These are phyloP conservation scores for Aspergillus sclerotiicarbonarius DNA, from an alignment of 495 filamentous ascomycete genomes.

Conservation along the genomic window DNA sequence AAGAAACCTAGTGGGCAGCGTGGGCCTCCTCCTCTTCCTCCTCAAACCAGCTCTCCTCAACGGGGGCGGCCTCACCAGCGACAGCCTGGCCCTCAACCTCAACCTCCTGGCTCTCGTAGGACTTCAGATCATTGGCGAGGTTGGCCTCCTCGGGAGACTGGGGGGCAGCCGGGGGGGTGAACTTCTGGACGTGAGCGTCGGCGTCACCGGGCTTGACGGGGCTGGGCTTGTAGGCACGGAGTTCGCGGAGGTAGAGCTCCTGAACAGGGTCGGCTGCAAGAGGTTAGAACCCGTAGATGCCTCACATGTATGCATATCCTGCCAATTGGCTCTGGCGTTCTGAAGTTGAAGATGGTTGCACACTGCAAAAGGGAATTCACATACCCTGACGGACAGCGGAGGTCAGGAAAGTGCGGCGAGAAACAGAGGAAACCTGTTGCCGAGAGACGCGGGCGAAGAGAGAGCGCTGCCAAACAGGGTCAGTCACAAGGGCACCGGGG, in stretches of 20 bases:
- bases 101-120: constrained; percentile 88
- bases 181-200: constrained; percentile 89
- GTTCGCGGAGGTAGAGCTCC: constrained; percentile 93
- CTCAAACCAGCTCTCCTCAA: constrained; percentile 71
- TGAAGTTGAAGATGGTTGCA: neutral
- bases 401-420: constrained; percentile 78
- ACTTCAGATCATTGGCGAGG: constrained; percentile 82
- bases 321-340: neutral
- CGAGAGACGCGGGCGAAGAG: constrained; percentile 73
- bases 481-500: constrained; percentile 13
- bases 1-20: constrained; percentile 46
- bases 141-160: constrained; percentile 87
- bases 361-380: constrained; percentile 14
- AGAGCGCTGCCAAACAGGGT: constrained; percentile 64
- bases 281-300: constrained; percentile 13
- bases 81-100: constrained; percentile 85
- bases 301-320: neutral
- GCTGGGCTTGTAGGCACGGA: constrained; percentile 87
- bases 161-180: constrained; percentile 73
- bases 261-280: constrained; percentile 86
- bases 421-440: constrained; percentile 59
- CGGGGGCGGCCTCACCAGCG: constrained; percentile 53
- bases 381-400: constrained; percentile 43
- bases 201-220: constrained; percentile 81
- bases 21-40: constrained; percentile 57